Percentiles rank a stretch among this genome's conserved stretches.
These are phyloP conservation scores for Fusarium paranaense DNA, from an alignment of 2,329 filamentous ascomycete genomes.

Conservation along the genomic window DNA sequence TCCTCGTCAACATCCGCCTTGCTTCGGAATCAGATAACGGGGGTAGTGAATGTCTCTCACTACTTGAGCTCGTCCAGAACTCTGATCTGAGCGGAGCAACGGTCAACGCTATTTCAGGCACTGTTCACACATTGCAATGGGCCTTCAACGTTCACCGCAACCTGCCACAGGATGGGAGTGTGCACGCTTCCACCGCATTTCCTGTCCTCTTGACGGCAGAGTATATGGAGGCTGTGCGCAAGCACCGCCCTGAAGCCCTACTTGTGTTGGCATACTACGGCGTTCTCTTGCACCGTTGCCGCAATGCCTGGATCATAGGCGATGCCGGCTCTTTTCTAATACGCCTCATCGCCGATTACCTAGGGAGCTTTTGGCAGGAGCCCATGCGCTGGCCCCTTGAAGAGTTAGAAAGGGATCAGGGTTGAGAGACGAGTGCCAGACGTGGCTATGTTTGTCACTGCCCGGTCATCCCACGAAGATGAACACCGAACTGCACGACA, in stretches of 20 bases:
- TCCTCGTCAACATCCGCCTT: conserved; percentile 38
- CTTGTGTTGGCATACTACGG: conserved; percentile 63
- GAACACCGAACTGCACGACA: not conserved
- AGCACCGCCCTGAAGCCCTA: conserved; percentile 55
- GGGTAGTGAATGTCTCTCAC: conserved; percentile 44
- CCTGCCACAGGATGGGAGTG: conserved; percentile 36
- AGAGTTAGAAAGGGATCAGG: conserved; percentile 43
- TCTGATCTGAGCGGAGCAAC: conserved; percentile 46
- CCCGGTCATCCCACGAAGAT: no score
- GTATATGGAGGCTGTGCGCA: conserved; percentile 51
- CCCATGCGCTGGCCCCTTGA: conserved; percentile 50
- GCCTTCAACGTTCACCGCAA: conserved; percentile 48
- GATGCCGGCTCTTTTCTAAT: conserved; percentile 48
- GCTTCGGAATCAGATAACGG: conserved; percentile 16
- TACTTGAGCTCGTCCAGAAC: conserved; percentile 46
- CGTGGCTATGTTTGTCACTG: not conserved
- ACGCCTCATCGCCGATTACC: conserved; percentile 46
- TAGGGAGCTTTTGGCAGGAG: conserved; percentile 50
- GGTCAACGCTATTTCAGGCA: conserved; percentile 45
- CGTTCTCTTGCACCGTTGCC: conserved; percentile 57
- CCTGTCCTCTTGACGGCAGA: conserved; percentile 47
- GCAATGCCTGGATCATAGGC: conserved; percentile 54
- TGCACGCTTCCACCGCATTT: conserved; percentile 50
- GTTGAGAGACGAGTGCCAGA: conserved; percentile 13
- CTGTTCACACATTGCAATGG: conserved; percentile 48